phyloP scores from a whole-genome alignment of 2,329 filamentous ascomycete genomes.

The Fusarium redolens region DNA sequence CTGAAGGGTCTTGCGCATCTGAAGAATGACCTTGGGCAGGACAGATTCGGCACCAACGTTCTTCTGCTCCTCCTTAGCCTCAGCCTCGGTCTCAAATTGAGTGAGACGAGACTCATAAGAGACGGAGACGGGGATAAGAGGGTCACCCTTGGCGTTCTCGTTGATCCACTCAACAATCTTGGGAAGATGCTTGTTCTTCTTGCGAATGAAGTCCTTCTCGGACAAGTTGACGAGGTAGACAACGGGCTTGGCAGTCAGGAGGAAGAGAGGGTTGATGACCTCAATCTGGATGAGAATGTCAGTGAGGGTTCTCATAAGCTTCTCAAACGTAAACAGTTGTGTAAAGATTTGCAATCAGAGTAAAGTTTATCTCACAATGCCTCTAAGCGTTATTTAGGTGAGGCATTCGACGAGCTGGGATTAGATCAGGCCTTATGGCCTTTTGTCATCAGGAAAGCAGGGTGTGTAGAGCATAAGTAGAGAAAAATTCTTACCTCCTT shows the following conservation, averaged over 20 bases:
- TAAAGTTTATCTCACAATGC: constrained; percentile 86
- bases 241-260: constrained; percentile 95
- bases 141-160: constrained; percentile 85
- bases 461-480: constrained; percentile 10
- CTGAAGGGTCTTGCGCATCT: constrained; percentile 93
- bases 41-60: constrained; percentile 86
- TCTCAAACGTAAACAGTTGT: constrained; percentile 7
- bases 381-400: constrained; percentile 77
- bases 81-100: constrained; percentile 80
- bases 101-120: constrained; percentile 93
- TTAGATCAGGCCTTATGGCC: constrained; percentile 91
- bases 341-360: constrained; percentile 66
- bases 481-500: constrained; percentile 83
- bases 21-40: constrained; percentile 88
- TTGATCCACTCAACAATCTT: constrained; percentile 97
- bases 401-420: constrained; percentile 99
- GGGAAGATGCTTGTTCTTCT: constrained; percentile 99
- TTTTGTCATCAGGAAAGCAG: constrained; percentile 91
- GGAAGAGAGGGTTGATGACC: constrained; percentile 95
- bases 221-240: constrained; percentile 97
- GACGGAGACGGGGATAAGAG: constrained; percentile 93
- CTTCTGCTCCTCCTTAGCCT: constrained; percentile 88
- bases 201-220: constrained; percentile 95
- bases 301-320: constrained; percentile 31
- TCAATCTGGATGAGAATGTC: constrained; percentile 75